Evolutionary conservation across 345 rosid genomes (phyloP), one percentile per base, ranked within the genome.

Genomic region (Trapa bicornis): DNA sequence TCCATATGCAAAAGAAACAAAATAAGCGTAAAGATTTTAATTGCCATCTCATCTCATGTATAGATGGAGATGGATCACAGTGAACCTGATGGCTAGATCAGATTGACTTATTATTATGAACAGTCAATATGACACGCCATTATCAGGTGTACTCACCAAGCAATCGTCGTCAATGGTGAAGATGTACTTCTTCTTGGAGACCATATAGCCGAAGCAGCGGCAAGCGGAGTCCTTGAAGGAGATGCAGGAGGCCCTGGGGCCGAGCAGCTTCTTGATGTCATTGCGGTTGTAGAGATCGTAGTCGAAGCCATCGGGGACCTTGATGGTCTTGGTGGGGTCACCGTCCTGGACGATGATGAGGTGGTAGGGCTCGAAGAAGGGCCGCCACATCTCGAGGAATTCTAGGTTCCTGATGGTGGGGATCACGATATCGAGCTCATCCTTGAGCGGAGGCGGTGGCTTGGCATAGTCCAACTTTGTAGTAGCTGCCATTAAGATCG

Each of bases 361-460:
- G 77, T 93, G 98, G 80, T 93, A 93, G 4, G 92, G 94, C 87
- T 90, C 78, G 41, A 93, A 83, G 70, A 93, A 93, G 2, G 98
- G 98, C 82, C 98, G 83, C 98, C 98, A 93, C 96, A 84, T 90
- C 83, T 93, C 98, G 53, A 93, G 86, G 73, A 93, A 93, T 65
- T 93, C 98, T 14, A 93, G 84, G 81, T 90, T 93, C 37, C 98
- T 72, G 70, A 93, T 93, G 0, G 98, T 93, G 37, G 98, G 98
- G 35, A 93, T 93, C 14, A 93, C 97, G 17, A 93, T 93, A 69
- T 93, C 98, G 16, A 93, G 86, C 83, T 88, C 97, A 68, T 93
- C 97, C 68, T 74, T 93, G 82, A 93, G 72, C 63, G 66, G 68
- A 12, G 93, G 79, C 0, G 74, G 67, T 3, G 80, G 82, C 58